Evolutionary conservation across 495 filamentous ascomycete species (phyloP), one percentile per base, ranked within the genome.

Genomic region (Cercophora samala): DNA sequence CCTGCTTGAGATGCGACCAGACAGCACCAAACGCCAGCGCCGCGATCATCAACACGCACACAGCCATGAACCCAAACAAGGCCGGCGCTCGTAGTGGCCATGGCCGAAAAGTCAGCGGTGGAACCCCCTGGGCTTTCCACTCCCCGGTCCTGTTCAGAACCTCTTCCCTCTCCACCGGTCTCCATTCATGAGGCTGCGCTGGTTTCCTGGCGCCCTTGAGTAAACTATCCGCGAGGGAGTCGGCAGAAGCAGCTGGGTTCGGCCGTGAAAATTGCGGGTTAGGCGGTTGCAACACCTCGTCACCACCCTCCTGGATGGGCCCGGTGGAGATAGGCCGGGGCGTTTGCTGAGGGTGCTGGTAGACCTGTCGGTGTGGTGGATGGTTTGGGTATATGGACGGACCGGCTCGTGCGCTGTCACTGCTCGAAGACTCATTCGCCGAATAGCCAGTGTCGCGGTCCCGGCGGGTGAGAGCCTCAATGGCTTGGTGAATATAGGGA

Each of bases 11-110:
- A 23, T 81, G 78, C 4, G 92, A 93, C 77, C 84, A 94, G 23
- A 91, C 80, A 63, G 90, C 93, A 74, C 84, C 89, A 73, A 93
- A 89, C 9, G 89, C 80, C 19, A 96, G 80, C 5, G 82, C 89
- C 0, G 83, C 86, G 32, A 92, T 83, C 88, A 95, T 93, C 15
- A 90, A 77, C 15, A 92, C 68, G 66, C 88, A 89, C 64, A 89
- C 79, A 11, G 85, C 68, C 63, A 89, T 82, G 32, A 89, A 79
- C 26, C 82, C 60, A 1, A 83, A 66, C 65, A 96, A 78, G 11
- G 86, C 87, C 65, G 80, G 78, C 0, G 88, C 78, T 24, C 90
- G 87, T 55, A 97, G 79, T 15, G 88, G 85, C 69, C 79, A 72
- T 5, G 93, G 93, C 32, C 89, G 80, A 72, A 86, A 90, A 60